Conservation (phyloP, 2,329 filamentous ascomycete species). For the Colletotrichum higginsianum region DNA sequence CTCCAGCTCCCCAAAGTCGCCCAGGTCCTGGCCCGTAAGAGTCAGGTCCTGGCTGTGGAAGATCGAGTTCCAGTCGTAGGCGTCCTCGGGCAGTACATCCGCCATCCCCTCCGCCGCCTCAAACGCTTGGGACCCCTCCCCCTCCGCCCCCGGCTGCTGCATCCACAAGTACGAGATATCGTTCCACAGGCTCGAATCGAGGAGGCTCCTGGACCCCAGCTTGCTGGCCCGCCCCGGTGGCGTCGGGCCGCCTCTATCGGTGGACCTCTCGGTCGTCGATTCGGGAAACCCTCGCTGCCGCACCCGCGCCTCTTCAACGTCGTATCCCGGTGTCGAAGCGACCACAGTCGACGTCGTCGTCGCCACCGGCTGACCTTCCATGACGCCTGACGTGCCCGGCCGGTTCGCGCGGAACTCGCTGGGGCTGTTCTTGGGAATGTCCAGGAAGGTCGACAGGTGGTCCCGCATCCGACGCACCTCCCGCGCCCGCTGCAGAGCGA, state of each 20-base stretch:
- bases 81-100: conserved; percentile 22
- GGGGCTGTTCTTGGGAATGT: conserved; percentile 34
- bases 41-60: conserved; percentile 20
- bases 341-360: neutral
- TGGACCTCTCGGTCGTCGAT: neutral
- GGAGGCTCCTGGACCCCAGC: conserved; percentile 26
- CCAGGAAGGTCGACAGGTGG: conserved; percentile 25
- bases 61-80: conserved; percentile 20
- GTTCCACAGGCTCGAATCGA: conserved; percentile 40
- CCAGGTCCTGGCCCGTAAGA: conserved; percentile 29
- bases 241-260: neutral
- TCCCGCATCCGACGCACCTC: conserved; percentile 34
- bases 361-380: neutral
- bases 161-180: conserved; percentile 38
- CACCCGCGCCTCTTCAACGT: neutral
- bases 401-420: conserved; percentile 7
- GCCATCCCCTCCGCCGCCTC: conserved; percentile 9
- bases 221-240: conserved; percentile 17
- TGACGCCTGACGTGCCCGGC: neutral
- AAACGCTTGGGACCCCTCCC: neutral
- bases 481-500: conserved; percentile 41
- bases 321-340: neutral
- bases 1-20: conserved; percentile 32
- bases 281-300: neutral
- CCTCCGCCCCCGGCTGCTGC: neutral